Percentiles rank a stretch among this genome's conserved stretches.
phyloP scores from a whole-genome alignment of 1,139 yeast genomes.

The Lizanozyma gosingica region DNA sequence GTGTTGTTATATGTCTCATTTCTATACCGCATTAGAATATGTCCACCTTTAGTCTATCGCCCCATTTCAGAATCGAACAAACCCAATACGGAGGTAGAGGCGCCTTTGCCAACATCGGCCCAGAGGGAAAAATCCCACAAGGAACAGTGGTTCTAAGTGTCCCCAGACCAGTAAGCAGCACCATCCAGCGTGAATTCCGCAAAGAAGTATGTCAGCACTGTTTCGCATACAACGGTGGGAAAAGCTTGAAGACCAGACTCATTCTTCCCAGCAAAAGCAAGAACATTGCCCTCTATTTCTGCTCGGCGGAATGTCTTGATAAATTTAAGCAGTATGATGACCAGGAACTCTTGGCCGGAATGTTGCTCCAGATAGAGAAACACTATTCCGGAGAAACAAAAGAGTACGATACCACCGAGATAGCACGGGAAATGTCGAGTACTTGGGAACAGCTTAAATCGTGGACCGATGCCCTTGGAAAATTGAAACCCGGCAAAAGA shows the following conservation, averaged over 20 bases:
- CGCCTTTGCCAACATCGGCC: conserved; percentile 10
- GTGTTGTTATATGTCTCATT: neutral
- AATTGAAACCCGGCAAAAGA: conserved; percentile 22
- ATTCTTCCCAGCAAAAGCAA: conserved; percentile 8
- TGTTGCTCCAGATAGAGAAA: neutral
- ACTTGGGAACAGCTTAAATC: neutral
- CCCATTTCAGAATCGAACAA: conserved; percentile 10
- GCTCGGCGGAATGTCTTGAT: conserved; percentile 21
- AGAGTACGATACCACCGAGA: neutral
- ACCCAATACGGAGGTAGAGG: conserved; percentile 21
- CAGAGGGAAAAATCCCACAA: conserved; percentile 6
- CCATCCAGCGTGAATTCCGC: conserved; percentile 12
- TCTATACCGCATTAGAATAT: neutral
- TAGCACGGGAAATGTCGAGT: neutral
- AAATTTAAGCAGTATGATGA: conserved; percentile 9
- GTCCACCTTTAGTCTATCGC: conserved; percentile 4
- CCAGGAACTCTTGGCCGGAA: neutral
- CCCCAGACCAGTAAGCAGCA: conserved; percentile 5
- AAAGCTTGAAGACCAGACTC: conserved; percentile 15
- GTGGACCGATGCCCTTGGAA: conserved; percentile 5
- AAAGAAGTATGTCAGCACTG: conserved; percentile 35
- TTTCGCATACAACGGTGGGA: conserved; percentile 25
- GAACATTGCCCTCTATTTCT: conserved; percentile 17
- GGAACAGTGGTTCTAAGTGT: conserved; percentile 11
- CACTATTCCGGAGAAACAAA: neutral